Conservation (phyloP, 345 rosid genomes). For the Viola odorata region DNA sequence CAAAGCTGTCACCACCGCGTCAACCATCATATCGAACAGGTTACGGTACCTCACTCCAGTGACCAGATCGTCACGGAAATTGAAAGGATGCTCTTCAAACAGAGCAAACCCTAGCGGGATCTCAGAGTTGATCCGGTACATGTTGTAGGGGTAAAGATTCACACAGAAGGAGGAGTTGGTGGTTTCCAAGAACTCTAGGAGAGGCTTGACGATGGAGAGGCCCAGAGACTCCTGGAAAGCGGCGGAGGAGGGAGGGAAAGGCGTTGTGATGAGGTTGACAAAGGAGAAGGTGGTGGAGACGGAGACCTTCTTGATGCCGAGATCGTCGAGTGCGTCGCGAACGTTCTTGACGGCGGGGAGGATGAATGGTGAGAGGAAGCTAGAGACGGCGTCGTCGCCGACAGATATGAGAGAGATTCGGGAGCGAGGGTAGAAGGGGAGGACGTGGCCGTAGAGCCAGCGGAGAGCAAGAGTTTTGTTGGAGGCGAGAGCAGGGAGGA, state of each 20-base stretch:
- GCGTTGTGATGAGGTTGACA: constrained; percentile 49
- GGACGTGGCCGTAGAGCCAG: constrained; percentile 69
- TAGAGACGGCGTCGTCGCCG: constrained; percentile 55
- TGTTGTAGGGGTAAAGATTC: constrained; percentile 75
- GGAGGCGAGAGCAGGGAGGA: constrained; percentile 60
- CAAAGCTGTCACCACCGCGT: constrained; percentile 63
- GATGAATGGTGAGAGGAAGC: constrained; percentile 42
- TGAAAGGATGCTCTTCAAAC: constrained; percentile 69
- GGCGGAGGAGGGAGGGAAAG: constrained; percentile 81
- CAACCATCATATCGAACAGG: constrained; percentile 89
- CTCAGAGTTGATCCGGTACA: constrained; percentile 57
- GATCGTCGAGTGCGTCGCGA: constrained; percentile 44
- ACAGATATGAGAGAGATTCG: constrained; percentile 70
- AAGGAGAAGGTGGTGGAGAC: constrained; percentile 90
- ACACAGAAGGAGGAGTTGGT: constrained; percentile 76
- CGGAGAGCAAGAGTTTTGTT: constrained; percentile 66
- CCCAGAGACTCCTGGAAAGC: constrained; percentile 61
- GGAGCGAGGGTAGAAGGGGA: constrained; percentile 79
- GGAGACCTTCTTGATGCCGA: constrained; percentile 54
- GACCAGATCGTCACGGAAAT: constrained; percentile 62
- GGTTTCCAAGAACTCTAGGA: constrained; percentile 58
- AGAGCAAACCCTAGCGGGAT: constrained; percentile 81
- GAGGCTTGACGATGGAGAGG: constrained; percentile 53
- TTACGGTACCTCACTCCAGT: constrained; percentile 84
- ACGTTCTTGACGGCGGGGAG: constrained; percentile 69